Base-by-base conservation (phyloP, 352 stramenopile species). In the Pythium diclinum region DNA sequence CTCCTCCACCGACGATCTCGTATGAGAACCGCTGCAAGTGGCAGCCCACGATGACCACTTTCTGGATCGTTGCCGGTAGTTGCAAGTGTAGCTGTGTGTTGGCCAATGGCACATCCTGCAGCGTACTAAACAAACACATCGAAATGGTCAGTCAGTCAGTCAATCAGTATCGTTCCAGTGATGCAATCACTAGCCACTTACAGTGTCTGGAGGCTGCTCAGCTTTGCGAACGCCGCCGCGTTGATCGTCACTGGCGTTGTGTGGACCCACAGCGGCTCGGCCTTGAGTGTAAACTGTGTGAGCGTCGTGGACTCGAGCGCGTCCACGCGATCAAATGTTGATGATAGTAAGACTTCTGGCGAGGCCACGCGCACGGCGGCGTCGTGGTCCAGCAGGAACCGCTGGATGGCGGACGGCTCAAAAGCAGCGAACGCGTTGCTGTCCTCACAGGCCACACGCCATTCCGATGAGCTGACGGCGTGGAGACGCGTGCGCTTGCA, bases 11-110 rank as follows among this genome's bases (percentile, higher is more conserved):
- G 11, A 56, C 51, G 10, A 86, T 74, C 38, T 80, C 69, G 17
- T 83, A 68, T 3, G 77, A 80, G 25, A 89, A 51, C 6, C 67
- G 76, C 9, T 66, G 44, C 30, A 89, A 63, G 1, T 57, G 70
- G 32, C 80, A 89, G 36, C 66, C 57, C 10, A 83, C 61, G 47
- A 89, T 74, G 3, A 69, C 75, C 5, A 88, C 74, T 64, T 78
- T 68, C 63, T 77, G 59, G 28, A 88, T 73, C 17, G 79, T 77
- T 3, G 54, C 4, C 33, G 79, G 78, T 10, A 88, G 67, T 32
- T 81, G 55, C 13, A 89, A 60, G 17, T 81, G 73, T 16, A 89
- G 62, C 16, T 62, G 33, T 3, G 30, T 57, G 10, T 72, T 56
- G 23, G 63, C 69, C 5, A 89, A 21, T 7, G 76, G 71, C 32